Evolutionary conservation across 164 flowering plant species (phyloP).

Genomic region (Kalanchoe fedtschenkoi): DNA sequence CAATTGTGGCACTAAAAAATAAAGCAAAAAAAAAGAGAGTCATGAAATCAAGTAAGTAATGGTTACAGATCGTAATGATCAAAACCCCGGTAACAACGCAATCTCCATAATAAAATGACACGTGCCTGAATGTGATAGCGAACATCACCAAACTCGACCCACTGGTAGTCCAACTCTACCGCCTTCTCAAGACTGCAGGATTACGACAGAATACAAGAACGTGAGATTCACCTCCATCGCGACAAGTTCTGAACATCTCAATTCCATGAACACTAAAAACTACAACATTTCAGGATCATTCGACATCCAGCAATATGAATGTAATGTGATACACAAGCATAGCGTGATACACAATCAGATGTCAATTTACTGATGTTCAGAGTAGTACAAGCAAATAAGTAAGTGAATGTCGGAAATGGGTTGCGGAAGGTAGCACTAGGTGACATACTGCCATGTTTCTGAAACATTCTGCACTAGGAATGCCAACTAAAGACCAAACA

Average conservation of each 20-base stretch:
- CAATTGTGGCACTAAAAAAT: neutral
- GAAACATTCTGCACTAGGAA: too few species aligned
- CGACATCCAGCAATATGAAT: too few species aligned
- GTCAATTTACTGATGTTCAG: neutral
- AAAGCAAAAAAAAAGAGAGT: neutral
- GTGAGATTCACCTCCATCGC: neutral
- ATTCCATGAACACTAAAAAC: neutral
- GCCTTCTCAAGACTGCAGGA: constrained; percentile 78
- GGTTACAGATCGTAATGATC: too few species aligned
- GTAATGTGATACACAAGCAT: neutral
- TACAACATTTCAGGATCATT: too few species aligned
- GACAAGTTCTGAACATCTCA: neutral
- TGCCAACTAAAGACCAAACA: neutral
- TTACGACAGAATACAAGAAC: neutral
- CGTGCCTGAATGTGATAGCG: constrained; percentile 76
- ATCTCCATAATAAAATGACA: neutral
- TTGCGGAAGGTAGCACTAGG: too few species aligned
- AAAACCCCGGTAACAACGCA: neutral
- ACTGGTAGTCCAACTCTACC: constrained; percentile 77
- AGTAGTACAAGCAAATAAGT: neutral
- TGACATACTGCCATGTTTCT: too few species aligned
- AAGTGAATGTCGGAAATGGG: neutral
- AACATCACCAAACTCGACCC: constrained; percentile 86
- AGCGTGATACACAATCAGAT: neutral
- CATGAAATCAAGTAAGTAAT: neutral